These are phyloP conservation scores for Nemania abortiva DNA, from an alignment of 2,329 filamentous ascomycete species.

Conservation along the genomic window DNA sequence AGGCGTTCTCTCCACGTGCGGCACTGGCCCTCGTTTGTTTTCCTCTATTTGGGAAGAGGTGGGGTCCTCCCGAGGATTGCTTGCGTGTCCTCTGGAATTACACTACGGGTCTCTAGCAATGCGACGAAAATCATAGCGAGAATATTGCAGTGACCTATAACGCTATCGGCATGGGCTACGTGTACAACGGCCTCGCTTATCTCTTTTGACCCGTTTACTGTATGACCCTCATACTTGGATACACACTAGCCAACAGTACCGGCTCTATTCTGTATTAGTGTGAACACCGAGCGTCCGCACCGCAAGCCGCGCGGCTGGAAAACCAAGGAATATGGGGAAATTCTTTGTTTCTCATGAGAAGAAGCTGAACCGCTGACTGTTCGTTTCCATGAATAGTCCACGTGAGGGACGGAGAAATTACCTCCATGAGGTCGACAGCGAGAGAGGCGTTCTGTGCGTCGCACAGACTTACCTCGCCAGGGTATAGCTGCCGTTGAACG, in stretches of 20 bases:
- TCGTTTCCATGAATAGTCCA: conserved; percentile 31
- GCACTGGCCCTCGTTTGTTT: conserved; percentile 13
- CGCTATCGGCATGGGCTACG: conserved; percentile 23
- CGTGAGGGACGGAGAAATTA: conserved; percentile 7
- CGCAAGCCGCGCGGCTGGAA: not conserved
- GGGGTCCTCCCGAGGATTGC: not conserved
- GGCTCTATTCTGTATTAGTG: not conserved
- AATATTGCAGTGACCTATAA: conserved; percentile 15
- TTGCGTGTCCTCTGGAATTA: conserved; percentile 29
- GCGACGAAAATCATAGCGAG: conserved; percentile 10
- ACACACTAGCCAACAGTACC: conserved; percentile 14
- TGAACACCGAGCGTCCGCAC: not conserved
- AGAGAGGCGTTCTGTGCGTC: conserved; percentile 16
- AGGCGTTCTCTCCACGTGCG: conserved; percentile 29
- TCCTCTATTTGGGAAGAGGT: conserved; percentile 12
- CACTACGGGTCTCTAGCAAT: conserved; percentile 3
- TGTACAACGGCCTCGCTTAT: conserved; percentile 23
- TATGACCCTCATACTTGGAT: conserved; percentile 6
- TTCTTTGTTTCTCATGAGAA: not conserved
- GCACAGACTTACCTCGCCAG: conserved; percentile 6
- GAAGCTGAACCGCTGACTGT: conserved; percentile 16
- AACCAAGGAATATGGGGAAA: conserved; percentile 5
- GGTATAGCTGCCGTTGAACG: conserved; percentile 1
- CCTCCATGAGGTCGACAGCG: not conserved
- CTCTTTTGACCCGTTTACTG: conserved; percentile 13